phyloP scores from a whole-genome alignment of 305 asterid species.

The Fraxinus paxiana region DNA sequence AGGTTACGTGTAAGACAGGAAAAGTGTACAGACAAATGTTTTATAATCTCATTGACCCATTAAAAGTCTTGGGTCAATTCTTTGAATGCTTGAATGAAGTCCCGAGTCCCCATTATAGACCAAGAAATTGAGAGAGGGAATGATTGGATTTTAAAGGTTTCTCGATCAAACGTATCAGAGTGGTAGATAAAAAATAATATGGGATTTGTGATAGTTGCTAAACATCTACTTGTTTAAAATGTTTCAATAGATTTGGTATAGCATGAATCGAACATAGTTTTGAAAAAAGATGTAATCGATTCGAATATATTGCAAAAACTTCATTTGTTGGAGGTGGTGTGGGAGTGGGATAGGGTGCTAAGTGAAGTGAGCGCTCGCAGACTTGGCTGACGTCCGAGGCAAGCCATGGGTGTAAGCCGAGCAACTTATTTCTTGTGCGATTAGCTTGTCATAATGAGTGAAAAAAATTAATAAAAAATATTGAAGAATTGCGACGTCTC shows the following conservation, averaged over 20 bases:
- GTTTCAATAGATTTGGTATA: not conserved
- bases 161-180: not conserved
- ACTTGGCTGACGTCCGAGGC: not conserved
- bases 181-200: not conserved
- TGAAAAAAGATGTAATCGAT: not conserved
- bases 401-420: not conserved
- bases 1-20: not conserved
- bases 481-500: not conserved
- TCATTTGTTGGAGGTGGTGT: not conserved
- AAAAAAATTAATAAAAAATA: not conserved
- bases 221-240: not conserved
- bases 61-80: not conserved
- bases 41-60: not conserved
- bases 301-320: not conserved
- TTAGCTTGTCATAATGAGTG: not conserved
- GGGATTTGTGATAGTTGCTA: not conserved
- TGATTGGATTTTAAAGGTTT: not conserved
- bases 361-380: not conserved
- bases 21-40: not conserved
- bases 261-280: not conserved
- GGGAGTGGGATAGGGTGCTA: not conserved
- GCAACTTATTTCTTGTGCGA: not conserved
- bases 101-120: not conserved
- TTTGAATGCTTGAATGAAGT: not conserved
- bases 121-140: not conserved